Evolutionary conservation across 768 basidiomycete species (phyloP), one percentile per base, ranked within the genome.

Genomic region (Plicaturopsis crispa): DNA sequence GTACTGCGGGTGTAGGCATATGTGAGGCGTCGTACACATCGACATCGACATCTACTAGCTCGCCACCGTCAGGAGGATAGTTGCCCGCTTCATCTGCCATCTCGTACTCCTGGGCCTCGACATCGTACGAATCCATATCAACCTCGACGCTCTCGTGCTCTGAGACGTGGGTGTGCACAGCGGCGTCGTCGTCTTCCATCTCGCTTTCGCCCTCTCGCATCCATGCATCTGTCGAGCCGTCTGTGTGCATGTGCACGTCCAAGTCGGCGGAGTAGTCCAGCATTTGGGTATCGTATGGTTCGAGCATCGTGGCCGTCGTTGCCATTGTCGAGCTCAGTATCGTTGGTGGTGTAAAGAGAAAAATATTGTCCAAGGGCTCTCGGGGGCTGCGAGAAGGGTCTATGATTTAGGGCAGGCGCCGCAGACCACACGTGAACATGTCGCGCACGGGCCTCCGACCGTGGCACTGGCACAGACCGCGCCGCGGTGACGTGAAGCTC

Each of bases 161-260:
- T 21, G 48, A 48, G 45, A 53, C 52, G 45, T 58, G 54, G 31
- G 54, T 49, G 38, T 40, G 31, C 38, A 61, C 58, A 35, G 51
- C 52, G 48, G 77, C 78, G 39, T 78, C 76, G 48, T 78, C 78
- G 39, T 78, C 76, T 46, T 78, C 75, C 80, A 83, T 83, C 38
- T 62, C 51, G 3, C 69, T 62, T 55, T 80, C 73, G 26, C 61
- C 59, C 46, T 65, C 10, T 8, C 14, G 67, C 39, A 63, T 67
- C 75, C 73, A 80, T 22, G 65, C 51, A 35, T 79, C 75, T 36
- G 65, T 58, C 6, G 69, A 62, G 18, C 44, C 49, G 24, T 55
- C 43, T 2, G 62, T 51, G 45, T 74, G 67, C 78, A 82, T 81
- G 48, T 70, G 64, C 35, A 78, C 70, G 54, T 83, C 80, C 24